Evolutionary conservation across 2,329 filamentous ascomycete genomes (phyloP), one percentile per base, ranked within the genome.

Genomic region (Colletotrichum kahawae): DNA sequence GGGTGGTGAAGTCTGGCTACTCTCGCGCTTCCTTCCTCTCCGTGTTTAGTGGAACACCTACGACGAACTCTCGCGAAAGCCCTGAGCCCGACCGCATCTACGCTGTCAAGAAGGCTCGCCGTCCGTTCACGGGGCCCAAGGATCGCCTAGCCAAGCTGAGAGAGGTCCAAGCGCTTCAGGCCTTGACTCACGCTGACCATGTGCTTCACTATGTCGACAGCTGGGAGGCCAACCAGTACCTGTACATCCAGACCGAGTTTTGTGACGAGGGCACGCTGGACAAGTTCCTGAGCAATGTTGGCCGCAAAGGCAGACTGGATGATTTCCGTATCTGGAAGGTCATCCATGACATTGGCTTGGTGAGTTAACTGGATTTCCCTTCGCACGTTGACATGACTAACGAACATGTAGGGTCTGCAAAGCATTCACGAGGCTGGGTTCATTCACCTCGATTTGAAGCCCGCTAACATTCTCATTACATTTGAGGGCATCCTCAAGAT

Each of bases 241-340:
- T 99, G 12, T 99, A 98, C 86, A 98, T 99, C 76, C 96, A 98
- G 86, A 98, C 96, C 0, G 97, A 99, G 82, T 98, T 93, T 82
- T 99, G 97, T 81, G 96, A 98, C 82, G 95, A 98, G 82, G 97
- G 97, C 18, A 98, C 95, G 76, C 87, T 99, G 57, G 94, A 97
- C 82, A 90, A 92, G 18, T 99, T 98, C 82, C 89, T 99, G 34
- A 90, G 92, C n/a, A 91, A 94, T 73, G 92, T 95, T 75, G 97
- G 97, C 29, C 90, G 93, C 76, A 95, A 94, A 82, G 96, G 95
- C 62, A 92, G 96, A 79, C 86, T 99, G 78, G 97, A 99, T 84
- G 97, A 98, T 83, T 99, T 99, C 85, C 92, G 97, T 76, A 98
- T 98, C 83, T 99, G 97, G 95, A 99, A 99, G 87, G 96, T 98